Conservation (phyloP, 176 grass and related monocot genomes). For the Paspalum notatum region DNA sequence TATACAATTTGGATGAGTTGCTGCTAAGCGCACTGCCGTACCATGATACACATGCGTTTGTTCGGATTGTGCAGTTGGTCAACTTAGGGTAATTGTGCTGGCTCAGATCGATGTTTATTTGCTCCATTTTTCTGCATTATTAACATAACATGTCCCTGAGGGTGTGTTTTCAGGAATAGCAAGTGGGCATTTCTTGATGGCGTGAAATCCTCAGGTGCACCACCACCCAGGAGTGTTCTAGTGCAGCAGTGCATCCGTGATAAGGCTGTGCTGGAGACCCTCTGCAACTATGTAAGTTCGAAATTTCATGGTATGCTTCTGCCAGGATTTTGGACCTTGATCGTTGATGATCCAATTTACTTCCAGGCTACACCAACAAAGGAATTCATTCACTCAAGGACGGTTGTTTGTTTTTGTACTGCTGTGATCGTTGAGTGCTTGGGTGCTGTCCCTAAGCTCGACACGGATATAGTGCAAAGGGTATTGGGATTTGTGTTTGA, state of each 20-base stretch:
- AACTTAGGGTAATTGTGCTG: slow-evolving; percentile 64
- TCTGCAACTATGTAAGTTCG: slow-evolving; percentile 81
- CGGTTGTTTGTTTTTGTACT: slow-evolving; percentile 80
- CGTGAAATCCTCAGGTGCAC: slow-evolving; percentile 70
- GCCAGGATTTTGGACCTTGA: slow-evolving; percentile 26
- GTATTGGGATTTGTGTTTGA: slow-evolving; percentile 84
- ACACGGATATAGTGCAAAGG: slow-evolving; percentile 80
- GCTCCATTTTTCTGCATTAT: not conserved
- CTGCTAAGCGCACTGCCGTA: slow-evolving; percentile 74
- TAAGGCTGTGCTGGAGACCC: slow-evolving; percentile 74
- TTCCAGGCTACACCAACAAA: slow-evolving; percentile 72
- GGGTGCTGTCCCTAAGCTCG: slow-evolving; percentile 77
- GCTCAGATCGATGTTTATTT: slow-evolving; percentile 5
- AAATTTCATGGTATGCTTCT: slow-evolving; percentile 10
- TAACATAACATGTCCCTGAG: slow-evolving; percentile 19
- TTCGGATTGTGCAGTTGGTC: slow-evolving; percentile 85
- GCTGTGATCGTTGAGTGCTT: slow-evolving; percentile 87
- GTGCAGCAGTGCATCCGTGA: slow-evolving; percentile 92
- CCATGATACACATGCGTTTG: slow-evolving; percentile 86
- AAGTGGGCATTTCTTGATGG: slow-evolving; percentile 94
- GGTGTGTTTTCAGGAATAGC: slow-evolving; percentile 61
- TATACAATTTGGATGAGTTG: slow-evolving; percentile 88
- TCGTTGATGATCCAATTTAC: slow-evolving; percentile 38
- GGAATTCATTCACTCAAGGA: slow-evolving; percentile 67
- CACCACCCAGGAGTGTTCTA: slow-evolving; percentile 76